Evolutionary conservation across 179 eudicot genomes (phyloP).

Genomic region (Beta corolliflora): DNA sequence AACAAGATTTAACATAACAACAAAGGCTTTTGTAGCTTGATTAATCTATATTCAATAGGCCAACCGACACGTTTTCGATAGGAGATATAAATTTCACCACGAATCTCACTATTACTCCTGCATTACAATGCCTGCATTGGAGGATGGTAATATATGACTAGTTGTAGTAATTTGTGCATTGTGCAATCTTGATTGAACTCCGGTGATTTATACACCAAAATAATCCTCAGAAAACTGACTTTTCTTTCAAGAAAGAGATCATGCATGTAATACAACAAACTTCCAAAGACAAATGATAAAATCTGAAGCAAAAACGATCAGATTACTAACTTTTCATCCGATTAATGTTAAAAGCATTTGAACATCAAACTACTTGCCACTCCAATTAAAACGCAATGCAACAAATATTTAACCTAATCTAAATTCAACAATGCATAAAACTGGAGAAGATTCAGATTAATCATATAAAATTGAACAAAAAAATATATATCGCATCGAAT

Average conservation of each 20-base stretch:
- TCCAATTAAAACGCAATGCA: neutral
- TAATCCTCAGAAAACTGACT: neutral
- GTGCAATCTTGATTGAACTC: neutral
- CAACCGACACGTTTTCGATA: neutral
- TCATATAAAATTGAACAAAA: neutral
- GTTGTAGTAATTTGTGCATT: neutral
- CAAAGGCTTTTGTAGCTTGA: neutral
- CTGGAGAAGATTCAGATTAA: neutral
- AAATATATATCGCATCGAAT: neutral
- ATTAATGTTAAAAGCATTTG: neutral
- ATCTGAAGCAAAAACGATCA: neutral
- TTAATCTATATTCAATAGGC: neutral
- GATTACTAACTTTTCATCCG: neutral
- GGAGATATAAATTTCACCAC: neutral
- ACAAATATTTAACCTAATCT: conserved; percentile 1
- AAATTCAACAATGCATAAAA: neutral
- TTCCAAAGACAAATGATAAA: neutral
- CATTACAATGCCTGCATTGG: neutral
- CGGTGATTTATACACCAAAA: neutral
- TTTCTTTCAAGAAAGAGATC: neutral
- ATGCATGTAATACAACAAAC: conserved; percentile 9
- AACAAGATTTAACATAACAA: neutral
- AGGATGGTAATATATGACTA: neutral
- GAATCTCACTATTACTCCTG: conserved; percentile 1
- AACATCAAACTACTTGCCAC: neutral